Conservation (phyloP, 2,329 filamentous ascomycete genomes). For the Fusarium mangiferae region DNA sequence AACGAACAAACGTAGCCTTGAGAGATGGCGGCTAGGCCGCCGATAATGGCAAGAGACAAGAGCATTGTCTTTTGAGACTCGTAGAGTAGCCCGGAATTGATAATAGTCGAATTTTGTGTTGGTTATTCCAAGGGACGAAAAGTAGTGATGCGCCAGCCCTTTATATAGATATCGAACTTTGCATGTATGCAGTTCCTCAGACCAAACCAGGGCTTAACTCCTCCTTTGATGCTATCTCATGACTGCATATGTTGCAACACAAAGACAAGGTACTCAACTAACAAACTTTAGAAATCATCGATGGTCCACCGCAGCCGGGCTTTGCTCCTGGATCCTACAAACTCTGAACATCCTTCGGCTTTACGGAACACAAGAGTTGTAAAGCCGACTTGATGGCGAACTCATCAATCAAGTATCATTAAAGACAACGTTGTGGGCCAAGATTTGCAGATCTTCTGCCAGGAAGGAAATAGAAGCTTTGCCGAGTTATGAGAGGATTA, state of each 20-base stretch:
- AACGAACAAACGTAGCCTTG: not conserved
- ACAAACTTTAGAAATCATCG: accelerated
- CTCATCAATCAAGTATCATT: accelerated
- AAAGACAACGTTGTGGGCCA: not conserved
- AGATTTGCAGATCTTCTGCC: not conserved
- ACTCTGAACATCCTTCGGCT: not conserved
- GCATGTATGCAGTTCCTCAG: accelerated
- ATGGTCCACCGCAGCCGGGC: not conserved
- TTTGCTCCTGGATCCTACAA: not conserved
- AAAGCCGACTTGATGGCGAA: not conserved
- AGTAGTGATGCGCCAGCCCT: not conserved
- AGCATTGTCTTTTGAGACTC: not conserved
- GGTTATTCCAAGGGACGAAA: not conserved
- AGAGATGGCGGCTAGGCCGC: not conserved
- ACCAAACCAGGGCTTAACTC: too few relatives aligned
- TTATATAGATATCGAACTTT: not conserved
- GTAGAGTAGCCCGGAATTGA: accelerated
- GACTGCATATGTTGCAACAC: not conserved
- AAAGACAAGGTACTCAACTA: not conserved
- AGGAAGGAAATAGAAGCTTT: too few relatives aligned
- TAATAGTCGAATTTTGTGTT: too few relatives aligned
- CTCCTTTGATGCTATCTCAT: too few relatives aligned
- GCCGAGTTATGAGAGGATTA: not conserved
- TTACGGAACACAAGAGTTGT: too few relatives aligned
- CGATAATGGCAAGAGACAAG: not conserved